These are phyloP conservation scores for Calonectria henricotiae DNA, from an alignment of 2,329 filamentous ascomycete genomes.

Conservation along the genomic window DNA sequence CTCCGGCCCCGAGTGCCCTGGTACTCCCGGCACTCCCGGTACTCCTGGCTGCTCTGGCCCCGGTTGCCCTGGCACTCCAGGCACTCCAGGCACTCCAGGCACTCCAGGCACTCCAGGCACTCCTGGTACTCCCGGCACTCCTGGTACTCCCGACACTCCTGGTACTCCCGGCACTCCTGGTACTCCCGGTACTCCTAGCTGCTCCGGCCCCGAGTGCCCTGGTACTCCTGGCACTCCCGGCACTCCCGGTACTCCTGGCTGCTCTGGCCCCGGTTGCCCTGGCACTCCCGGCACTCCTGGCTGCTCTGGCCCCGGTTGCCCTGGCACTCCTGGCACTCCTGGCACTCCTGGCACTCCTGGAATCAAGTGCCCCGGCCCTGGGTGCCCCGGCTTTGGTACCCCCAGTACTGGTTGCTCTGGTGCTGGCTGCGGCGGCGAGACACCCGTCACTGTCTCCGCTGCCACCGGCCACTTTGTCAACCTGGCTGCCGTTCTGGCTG, in stretches of 20 bases:
- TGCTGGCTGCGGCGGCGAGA: conserved; percentile 4
- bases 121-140: not conserved
- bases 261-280: not conserved
- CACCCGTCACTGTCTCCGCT: conserved; percentile 41
- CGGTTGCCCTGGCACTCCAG: not conserved
- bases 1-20: not conserved
- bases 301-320: not conserved
- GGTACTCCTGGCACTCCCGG: not conserved
- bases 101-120: too few relatives aligned
- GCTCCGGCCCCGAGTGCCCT: not conserved
- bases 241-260: not conserved
- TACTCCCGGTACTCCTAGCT: not conserved
- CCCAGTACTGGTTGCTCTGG: not conserved
- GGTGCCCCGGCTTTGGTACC: not conserved
- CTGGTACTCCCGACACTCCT: not conserved
- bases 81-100: too few relatives aligned
- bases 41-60: not conserved
- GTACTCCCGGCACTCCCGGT: too few relatives aligned
- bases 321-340: not conserved
- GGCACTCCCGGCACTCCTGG: not conserved
- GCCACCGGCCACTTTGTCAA: conserved; percentile 36
- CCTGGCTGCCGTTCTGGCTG: not conserved
- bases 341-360: not conserved
- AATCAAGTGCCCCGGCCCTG: not conserved
- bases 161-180: too few relatives aligned